These are phyloP conservation scores for Magnaporthales sp. DNA, from an alignment of 2,329 filamentous ascomycete genomes.

Conservation along the genomic window DNA sequence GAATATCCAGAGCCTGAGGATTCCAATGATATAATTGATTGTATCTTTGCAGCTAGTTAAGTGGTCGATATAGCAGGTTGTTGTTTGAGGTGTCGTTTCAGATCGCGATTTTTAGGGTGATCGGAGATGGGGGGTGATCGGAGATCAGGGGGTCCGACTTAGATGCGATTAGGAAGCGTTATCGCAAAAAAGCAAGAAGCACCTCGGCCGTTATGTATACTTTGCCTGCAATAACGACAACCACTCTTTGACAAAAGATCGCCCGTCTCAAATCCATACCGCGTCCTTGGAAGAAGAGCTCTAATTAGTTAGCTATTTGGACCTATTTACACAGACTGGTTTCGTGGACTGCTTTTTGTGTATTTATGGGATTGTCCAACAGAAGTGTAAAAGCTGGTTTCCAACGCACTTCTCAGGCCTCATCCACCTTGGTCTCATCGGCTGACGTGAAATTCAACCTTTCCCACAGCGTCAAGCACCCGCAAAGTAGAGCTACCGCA, in stretches of 20 bases:
- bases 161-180: too few species aligned
- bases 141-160: too few species aligned
- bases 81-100: too few species aligned
- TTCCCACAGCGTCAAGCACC: neutral
- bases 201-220: neutral
- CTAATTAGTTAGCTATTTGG: neutral
- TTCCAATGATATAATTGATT: too few species aligned
- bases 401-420: neutral
- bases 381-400: neutral
- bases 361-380: neutral
- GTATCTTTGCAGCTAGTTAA: too few species aligned
- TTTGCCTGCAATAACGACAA: neutral
- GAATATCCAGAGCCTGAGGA: too few species aligned
- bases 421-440: neutral
- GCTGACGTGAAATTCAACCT: neutral
- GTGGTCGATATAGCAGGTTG: too few species aligned
- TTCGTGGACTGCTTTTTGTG: neutral
- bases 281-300: neutral
- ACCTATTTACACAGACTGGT: neutral
- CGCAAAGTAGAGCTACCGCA: slow-evolving; percentile 9
- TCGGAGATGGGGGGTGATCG: too few species aligned
- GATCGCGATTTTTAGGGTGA: too few species aligned
- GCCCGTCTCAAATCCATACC: neutral
- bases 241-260: neutral
- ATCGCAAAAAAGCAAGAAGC: too few species aligned